Evolutionary conservation across 768 basidiomycete genomes (phyloP).

Genomic region (Russula vinacea): DNA sequence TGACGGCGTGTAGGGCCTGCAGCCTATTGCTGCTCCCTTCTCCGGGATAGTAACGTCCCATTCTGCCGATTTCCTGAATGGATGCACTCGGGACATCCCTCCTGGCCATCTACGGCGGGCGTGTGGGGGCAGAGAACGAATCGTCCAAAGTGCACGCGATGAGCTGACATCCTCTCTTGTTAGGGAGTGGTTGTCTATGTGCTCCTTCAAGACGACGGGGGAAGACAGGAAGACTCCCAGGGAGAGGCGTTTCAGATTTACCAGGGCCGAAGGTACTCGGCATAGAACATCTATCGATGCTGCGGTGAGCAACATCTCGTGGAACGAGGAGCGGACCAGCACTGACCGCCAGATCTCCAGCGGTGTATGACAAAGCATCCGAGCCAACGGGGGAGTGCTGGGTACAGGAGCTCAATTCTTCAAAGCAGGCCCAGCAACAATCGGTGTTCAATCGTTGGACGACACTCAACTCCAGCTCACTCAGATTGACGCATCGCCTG

Average conservation of each 20-base stretch:
- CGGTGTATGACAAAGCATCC: constrained; percentile 45
- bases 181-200: constrained; percentile 42
- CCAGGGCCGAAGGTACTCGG: constrained; percentile 47
- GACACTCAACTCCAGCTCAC: constrained; percentile 53
- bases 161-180: constrained; percentile 3
- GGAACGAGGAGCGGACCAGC: neutral
- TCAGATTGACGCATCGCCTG: constrained; percentile 44
- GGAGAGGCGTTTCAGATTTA: constrained; percentile 48
- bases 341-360: constrained; percentile 52
- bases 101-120: constrained; percentile 9
- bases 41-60: neutral
- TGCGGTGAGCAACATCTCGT: constrained; percentile 3
- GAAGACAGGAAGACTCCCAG: constrained; percentile 64
- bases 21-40: constrained; percentile 1
- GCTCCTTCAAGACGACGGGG: constrained; percentile 46
- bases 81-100: constrained; percentile 8
- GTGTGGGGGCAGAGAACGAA: constrained; percentile 27
- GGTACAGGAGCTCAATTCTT: constrained; percentile 53
- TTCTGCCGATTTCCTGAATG: constrained; percentile 24
- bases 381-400: constrained; percentile 58
- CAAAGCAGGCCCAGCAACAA: constrained; percentile 65
- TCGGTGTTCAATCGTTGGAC: constrained; percentile 54
- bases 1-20: constrained; percentile 25
- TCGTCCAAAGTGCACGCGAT: constrained; percentile 14
- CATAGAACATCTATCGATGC: constrained; percentile 42